A percentile compares a stretch with the other conserved stretches of the same genome.
These are phyloP conservation scores for Colletotrichum sp. DNA, from an alignment of 2,329 filamentous ascomycete genomes.

Conservation along the genomic window DNA sequence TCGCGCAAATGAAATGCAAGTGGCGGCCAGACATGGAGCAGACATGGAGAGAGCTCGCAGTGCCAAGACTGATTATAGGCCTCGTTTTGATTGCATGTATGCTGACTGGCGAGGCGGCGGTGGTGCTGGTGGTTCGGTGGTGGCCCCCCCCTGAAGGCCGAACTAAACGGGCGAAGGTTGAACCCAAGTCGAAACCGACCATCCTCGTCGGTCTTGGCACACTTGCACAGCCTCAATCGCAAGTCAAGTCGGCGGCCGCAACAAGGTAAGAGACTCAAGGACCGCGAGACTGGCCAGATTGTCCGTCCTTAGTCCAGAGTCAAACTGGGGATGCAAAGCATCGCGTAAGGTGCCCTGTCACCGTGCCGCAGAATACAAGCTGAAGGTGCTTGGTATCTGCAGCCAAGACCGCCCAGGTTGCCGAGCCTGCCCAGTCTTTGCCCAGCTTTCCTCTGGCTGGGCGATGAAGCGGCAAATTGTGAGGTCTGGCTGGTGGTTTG, in stretches of 20 bases:
- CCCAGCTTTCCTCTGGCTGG: background rate
- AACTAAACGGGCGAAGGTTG: constrained; percentile 4
- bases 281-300: background rate
- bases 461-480: constrained; percentile 15
- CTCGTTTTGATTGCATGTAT: constrained; percentile 11
- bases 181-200: constrained; percentile 14
- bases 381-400: constrained; percentile 17
- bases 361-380: background rate
- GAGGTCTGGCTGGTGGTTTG: background rate
- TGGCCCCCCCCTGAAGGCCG: background rate
- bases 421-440: constrained; percentile 4
- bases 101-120: background rate
- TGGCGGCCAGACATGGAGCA: constrained; percentile 5
- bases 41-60: background rate
- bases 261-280: background rate
- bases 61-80: constrained; percentile 13
- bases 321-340: background rate
- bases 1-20: constrained; percentile 7
- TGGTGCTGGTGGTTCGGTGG: background rate
- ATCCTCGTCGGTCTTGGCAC: constrained; percentile 17
- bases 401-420: constrained; percentile 18
- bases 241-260: constrained; percentile 14
- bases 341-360: background rate
- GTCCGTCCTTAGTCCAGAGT: background rate
- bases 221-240: constrained; percentile 17